These are phyloP conservation scores for Pichia kudriavzevii DNA, from an alignment of 1,139 yeast species.

Conservation along the genomic window DNA sequence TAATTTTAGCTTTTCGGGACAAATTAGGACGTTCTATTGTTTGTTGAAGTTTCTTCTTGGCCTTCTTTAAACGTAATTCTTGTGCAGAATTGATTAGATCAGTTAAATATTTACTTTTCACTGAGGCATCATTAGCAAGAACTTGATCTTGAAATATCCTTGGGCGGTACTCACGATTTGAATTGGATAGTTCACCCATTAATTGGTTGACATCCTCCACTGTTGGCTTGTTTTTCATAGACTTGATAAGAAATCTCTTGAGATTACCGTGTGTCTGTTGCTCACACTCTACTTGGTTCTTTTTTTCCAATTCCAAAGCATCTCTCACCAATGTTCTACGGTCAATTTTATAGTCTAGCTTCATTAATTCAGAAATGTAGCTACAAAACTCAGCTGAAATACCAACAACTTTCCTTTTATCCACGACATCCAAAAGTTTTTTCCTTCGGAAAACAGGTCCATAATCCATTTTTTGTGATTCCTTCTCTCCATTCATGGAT, in stretches of 20 bases:
- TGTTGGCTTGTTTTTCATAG: slow-evolving; percentile 16
- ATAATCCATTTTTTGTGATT: slow-evolving; percentile 6
- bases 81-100: too few species aligned
- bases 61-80: slow-evolving; percentile 11
- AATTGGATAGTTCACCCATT: too few species aligned
- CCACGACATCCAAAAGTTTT: slow-evolving; percentile 32
- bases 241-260: slow-evolving; percentile 12
- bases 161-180: not conserved
- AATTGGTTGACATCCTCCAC: slow-evolving; percentile 9
- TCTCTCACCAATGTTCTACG: slow-evolving; percentile 43
- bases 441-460: slow-evolving; percentile 33
- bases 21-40: not conserved
- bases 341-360: slow-evolving; percentile 37
- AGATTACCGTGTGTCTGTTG: slow-evolving; percentile 6
- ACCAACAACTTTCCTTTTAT: slow-evolving; percentile 38
- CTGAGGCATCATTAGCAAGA: slow-evolving; percentile 7
- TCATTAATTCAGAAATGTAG: slow-evolving; percentile 32
- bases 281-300: slow-evolving; percentile 19
- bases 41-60: slow-evolving; percentile 3
- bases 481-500: not conserved
- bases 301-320: slow-evolving; percentile 24
- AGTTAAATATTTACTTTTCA: too few species aligned
- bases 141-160: slow-evolving; percentile 12
- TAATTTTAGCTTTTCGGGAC: slow-evolving; percentile 1
- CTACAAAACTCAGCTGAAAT: slow-evolving; percentile 34